Evolutionary conservation across 208 protist species (phyloP), one percentile per base, ranked within the genome.

Genomic region (Trypanosoma boissoni): DNA sequence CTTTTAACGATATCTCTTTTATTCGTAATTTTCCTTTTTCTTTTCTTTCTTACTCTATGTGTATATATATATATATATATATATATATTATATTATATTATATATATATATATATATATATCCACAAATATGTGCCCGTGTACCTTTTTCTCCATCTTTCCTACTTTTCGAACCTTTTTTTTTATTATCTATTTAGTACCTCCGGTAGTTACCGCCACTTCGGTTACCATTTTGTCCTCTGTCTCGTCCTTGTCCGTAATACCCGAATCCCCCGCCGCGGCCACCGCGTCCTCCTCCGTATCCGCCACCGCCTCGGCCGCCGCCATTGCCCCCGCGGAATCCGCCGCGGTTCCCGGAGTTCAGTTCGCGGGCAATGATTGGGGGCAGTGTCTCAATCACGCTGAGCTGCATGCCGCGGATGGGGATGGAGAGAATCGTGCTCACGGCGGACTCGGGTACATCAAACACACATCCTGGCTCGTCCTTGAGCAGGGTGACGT

Each of bases 401-500:
- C 74, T 72, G 23, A 90, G 58, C 31, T 68, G 72, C 66, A 92
- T 91, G 10, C 84, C 83, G 31, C 76, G 76, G 39, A 94, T 80
- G n/a, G 62, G 58, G 2, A 75, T 68, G 41, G 53, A 41, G 56
- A 94, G 54, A 18, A 95, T 79, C 41, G 57, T 64, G 4, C 85
- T 66, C 2, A 70, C 79, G 21, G 77, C 78, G 42, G 85, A 74
- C 65, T 94, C 84, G 10, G 76, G 74, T n/a, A 91, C 85, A 49
- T 96, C 90, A 60, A 96, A 94, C 21, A 94, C 90, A 55, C 83
- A 91, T 42, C 90, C 90, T 16, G 83, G 80, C 16, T 76, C 69
- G 48, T 94, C 90, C 70, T 94, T 80, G 46, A 96, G 74, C n/a
- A 92, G 69, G 1, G 85, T 91, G 39, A 96, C 89, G 54, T 92